Evolutionary conservation across 352 stramenopile species (phyloP), one percentile per base, ranked within the genome.

Genomic region (Phytopythium boreale): DNA sequence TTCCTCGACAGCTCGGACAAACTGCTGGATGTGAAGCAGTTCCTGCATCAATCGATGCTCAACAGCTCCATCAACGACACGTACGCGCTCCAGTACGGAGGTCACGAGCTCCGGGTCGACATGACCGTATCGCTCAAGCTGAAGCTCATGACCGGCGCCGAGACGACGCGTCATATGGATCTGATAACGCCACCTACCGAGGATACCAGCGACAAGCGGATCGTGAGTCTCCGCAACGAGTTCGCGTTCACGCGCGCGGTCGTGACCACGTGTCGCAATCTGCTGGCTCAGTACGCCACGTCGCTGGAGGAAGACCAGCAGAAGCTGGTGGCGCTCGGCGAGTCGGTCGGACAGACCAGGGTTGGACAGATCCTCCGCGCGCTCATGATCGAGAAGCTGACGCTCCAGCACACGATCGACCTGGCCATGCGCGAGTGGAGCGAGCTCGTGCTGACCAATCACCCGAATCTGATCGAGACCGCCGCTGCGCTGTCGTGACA

Each of bases 361-460:
- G 66, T 63, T 31, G 62, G 69, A 1, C 70, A 90, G 8, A 70
- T 87, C 0, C 59, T 75, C n/a, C 76, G 73, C 31, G 67, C 71
- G 17, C 68, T 90, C 1, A 61, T 87, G 51, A 66, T 82, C 56
- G 82, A 90, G 65, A 90, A 90, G 55, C 59, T 79, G 44, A 87
- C 88, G 58, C 58, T 90, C 17, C 69, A 80, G 27, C 59, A 88
- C 62, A 76, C 79, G 15, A 72, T 87, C 61, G 59, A 76, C 17
- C 64, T 87, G 17, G 77, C 70, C 19, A 50, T 76, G 56, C 62
- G 76, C 24, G 66, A 83, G 36, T 90, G 82, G 82, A 69, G 65
- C 34, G 66, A 65, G 0, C 69, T 90, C 44, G 57, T 88, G n/a
- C 59, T 76, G 24, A 79, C 68, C n/a, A 44, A 75, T 1, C 69